Conservation (phyloP, 169 alveolate species). For the Sarcocystis neurona region DNA sequence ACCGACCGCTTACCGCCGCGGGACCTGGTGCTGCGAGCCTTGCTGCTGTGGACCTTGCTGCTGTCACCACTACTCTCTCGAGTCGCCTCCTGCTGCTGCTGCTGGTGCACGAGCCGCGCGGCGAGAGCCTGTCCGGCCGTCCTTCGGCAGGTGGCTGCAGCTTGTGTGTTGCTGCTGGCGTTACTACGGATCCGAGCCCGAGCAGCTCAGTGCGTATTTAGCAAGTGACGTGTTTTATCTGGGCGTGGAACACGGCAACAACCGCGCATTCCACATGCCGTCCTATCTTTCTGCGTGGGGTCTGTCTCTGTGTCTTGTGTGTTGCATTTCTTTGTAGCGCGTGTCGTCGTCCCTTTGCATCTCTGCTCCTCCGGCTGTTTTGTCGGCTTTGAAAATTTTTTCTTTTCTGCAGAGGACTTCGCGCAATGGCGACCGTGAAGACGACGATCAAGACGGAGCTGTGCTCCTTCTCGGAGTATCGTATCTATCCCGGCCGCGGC, state of each 20-base stretch:
- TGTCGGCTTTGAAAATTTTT: too few species aligned
- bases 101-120: too few species aligned
- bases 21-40: too few species aligned
- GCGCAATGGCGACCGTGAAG: conserved; percentile 59
- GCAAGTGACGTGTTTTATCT: neutral
- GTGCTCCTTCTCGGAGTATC: conserved; percentile 96
- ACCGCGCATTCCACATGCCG: neutral
- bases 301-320: too few species aligned
- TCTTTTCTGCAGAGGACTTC: neutral
- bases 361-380: neutral
- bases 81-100: too few species aligned
- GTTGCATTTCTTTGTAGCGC: neutral
- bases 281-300: too few species aligned
- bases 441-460: conserved; percentile 91
- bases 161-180: too few species aligned
- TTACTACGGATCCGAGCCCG: neutral
- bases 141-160: too few species aligned
- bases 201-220: neutral
- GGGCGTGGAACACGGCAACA: neutral
- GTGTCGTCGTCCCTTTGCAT: neutral
- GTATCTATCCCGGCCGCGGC: conserved; percentile 98
- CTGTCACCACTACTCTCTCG: too few species aligned
- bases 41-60: too few species aligned
- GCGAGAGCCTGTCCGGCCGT: too few species aligned
- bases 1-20: too few species aligned